phyloP scores from a whole-genome alignment of 768 basidiomycete species.

The Naganishia kalamii region DNA sequence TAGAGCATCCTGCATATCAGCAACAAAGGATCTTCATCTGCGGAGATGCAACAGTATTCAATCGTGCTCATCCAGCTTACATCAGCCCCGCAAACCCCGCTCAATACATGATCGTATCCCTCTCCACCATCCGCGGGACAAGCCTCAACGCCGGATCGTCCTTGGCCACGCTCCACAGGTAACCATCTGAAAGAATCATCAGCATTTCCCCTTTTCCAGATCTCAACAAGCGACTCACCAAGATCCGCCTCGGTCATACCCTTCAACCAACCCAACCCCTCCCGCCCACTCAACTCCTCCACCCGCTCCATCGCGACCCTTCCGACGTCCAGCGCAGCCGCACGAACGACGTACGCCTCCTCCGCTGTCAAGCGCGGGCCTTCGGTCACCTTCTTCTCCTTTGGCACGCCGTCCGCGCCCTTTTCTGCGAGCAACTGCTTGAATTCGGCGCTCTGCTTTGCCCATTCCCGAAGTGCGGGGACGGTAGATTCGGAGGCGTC shows the following conservation, averaged over 20 bases:
- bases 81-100: neutral
- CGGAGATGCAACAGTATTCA: too few relatives aligned
- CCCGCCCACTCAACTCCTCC: constrained; percentile 42
- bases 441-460: neutral
- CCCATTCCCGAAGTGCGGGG: constrained; percentile 14
- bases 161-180: constrained; percentile 79
- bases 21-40: too few relatives aligned
- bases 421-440: too few relatives aligned
- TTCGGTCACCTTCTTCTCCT: constrained; percentile 35
- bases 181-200: constrained; percentile 62
- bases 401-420: neutral
- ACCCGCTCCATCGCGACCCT: constrained; percentile 61
- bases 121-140: constrained; percentile 62
- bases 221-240: neutral
- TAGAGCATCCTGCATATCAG: too few relatives aligned
- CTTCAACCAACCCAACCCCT: constrained; percentile 53
- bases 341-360: constrained; percentile 68
- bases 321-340: constrained; percentile 72
- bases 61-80: too few relatives aligned
- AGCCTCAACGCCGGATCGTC: constrained; percentile 65
- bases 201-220: neutral
- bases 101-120: constrained; percentile 66
- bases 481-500: constrained; percentile 1
- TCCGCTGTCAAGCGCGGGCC: constrained; percentile 57
- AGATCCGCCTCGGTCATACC: constrained; percentile 49